These are phyloP conservation scores for Vigna trinervia DNA, from an alignment of 306 rosid genomes.

Conservation along the genomic window DNA sequence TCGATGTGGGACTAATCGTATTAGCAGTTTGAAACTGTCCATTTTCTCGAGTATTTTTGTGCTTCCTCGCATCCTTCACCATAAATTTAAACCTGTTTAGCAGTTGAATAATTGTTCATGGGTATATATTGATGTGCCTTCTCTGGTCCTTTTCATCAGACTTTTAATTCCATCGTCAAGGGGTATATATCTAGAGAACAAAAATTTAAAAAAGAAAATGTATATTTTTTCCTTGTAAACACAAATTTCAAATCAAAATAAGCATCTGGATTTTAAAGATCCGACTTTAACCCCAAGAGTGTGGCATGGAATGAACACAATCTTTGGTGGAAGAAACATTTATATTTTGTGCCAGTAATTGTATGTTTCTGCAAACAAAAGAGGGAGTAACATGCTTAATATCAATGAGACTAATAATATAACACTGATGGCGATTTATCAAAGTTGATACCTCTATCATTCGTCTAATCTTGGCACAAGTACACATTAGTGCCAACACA, in stretches of 20 bases:
- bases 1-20: constrained; percentile 7
- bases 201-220: too few species aligned
- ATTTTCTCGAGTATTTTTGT: not conserved
- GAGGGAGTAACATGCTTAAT: constrained; percentile 6
- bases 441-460: constrained; percentile 38
- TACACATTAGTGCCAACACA: constrained; percentile 45
- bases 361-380: constrained; percentile 11
- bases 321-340: constrained; percentile 4
- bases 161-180: constrained; percentile 9
- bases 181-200: not conserved
- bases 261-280: not conserved
- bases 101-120: not conserved
- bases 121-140: constrained; percentile 5
- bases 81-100: not conserved
- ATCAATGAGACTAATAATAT: constrained; percentile 38
- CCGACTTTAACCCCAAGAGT: not conserved
- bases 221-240: not conserved
- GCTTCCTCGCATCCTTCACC: constrained; percentile 1
- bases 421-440: constrained; percentile 45
- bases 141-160: not conserved
- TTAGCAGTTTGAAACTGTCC: constrained; percentile 16
- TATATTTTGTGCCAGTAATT: not conserved
- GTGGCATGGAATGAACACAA: constrained; percentile 4
- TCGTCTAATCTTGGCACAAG: constrained; percentile 37
- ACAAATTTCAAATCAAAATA: not conserved